Conservation (phyloP, 192 early-diverging fungal species). For the Mortierella claussenii region DNA sequence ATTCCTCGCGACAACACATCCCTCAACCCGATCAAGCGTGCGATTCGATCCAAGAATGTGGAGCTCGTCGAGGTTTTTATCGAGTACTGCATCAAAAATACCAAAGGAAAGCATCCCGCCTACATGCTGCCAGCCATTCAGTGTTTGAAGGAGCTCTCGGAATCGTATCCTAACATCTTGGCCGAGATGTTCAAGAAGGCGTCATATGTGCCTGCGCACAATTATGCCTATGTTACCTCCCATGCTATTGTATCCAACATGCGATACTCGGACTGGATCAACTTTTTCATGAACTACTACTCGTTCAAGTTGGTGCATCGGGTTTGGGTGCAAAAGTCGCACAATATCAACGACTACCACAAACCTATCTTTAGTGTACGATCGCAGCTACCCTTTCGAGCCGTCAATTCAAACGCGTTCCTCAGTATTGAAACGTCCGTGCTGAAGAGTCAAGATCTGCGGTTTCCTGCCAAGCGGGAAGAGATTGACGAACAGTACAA, state of each 20-base stretch:
- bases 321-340: constrained; percentile 19
- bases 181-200: constrained; percentile 41
- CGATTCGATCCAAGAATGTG: constrained; percentile 22
- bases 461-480: constrained; percentile 17
- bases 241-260: constrained; percentile 43
- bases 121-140: constrained; percentile 41
- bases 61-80: constrained; percentile 29
- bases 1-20: constrained; percentile 24
- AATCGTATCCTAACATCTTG: constrained; percentile 28
- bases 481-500: constrained; percentile 19
- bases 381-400: constrained; percentile 28
- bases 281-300: constrained; percentile 11
- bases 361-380: constrained; percentile 35
- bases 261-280: constrained; percentile 13
- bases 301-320: constrained; percentile 12
- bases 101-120: constrained; percentile 44
- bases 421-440: constrained; percentile 18
- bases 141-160: constrained; percentile 40
- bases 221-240: constrained; percentile 23
- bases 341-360: constrained; percentile 45
- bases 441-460: not conserved
- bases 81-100: constrained; percentile 42
- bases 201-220: constrained; percentile 42
- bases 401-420: not conserved
- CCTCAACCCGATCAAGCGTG: constrained; percentile 38